Conservation (phyloP, 805 yeast species). For the Zygotorulaspora chibaensis region DNA sequence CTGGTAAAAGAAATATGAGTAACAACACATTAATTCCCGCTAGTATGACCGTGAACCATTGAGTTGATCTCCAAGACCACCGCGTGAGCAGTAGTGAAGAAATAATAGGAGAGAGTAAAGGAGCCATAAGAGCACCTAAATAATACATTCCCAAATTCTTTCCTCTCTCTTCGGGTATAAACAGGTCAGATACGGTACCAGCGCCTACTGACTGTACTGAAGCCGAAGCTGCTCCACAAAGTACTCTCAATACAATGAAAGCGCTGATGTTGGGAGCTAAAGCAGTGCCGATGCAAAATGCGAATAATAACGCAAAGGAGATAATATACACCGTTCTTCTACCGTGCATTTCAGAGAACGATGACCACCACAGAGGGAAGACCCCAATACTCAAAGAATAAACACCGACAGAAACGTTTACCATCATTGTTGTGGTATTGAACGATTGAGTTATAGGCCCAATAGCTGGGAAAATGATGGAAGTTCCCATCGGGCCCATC, state of each 20-base stretch:
- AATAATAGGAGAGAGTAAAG: conserved; percentile 70
- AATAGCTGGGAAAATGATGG: conserved; percentile 76
- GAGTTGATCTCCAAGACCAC: conserved; percentile 89
- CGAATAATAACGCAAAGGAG: conserved; percentile 59
- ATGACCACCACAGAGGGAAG: conserved; percentile 87
- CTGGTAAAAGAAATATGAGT: conserved; percentile 62
- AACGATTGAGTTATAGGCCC: conserved; percentile 52
- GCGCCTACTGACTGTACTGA: conserved; percentile 89
- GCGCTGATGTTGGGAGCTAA: conserved; percentile 55
- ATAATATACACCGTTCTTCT: conserved; percentile 67
- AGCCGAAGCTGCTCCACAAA: conserved; percentile 78
- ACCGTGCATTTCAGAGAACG: conserved; percentile 70
- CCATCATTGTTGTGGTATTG: conserved; percentile 53
- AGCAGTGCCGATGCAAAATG: conserved; percentile 70
- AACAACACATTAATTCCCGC: conserved; percentile 50
- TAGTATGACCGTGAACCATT: conserved; percentile 73
- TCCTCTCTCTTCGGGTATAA: conserved; percentile 64
- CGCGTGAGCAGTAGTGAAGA: conserved; percentile 69
- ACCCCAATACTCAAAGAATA: conserved; percentile 71
- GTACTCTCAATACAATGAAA: conserved; percentile 63
- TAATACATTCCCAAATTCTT: conserved; percentile 75
- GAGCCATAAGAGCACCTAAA: conserved; percentile 77
- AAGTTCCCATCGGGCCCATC: conserved; percentile 87
- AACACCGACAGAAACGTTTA: conserved; percentile 76
- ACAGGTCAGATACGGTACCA: conserved; percentile 77